A percentile compares a stretch with the other conserved stretches of the same genome.
These are phyloP conservation scores for Penicillium brevicompactum DNA, from an alignment of 2,329 filamentous ascomycete genomes.

Conservation along the genomic window DNA sequence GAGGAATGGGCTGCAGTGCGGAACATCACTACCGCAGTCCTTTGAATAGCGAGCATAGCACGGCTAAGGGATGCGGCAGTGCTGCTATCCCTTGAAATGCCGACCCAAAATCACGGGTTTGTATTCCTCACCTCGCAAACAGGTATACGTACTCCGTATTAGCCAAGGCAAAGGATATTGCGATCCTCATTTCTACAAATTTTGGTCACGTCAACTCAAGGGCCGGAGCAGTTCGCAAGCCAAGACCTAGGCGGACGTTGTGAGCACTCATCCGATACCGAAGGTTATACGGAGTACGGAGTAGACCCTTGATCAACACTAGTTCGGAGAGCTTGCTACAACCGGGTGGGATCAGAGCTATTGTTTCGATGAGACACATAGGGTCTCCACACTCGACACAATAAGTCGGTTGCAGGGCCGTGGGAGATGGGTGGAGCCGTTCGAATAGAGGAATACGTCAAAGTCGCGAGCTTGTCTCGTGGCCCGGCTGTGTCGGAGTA, in stretches of 20 bases:
- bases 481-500: not conserved
- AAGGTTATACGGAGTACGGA: not conserved
- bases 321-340: not conserved
- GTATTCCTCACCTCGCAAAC: not conserved
- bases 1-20: too few relatives aligned
- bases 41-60: not conserved
- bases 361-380: not conserved
- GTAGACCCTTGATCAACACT: not conserved
- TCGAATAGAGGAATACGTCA: not conserved
- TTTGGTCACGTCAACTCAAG: not conserved
- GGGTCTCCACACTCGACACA: not conserved
- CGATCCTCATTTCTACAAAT: slow-evolving; percentile 1
- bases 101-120: not conserved
- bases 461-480: not conserved
- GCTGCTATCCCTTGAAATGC: slow-evolving; percentile 3
- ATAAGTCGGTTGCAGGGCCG: not conserved
- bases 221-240: not conserved
- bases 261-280: not conserved
- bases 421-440: not conserved
- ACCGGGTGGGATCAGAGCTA: not conserved
- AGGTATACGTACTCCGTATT: not conserved
- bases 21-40: too few relatives aligned
- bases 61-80: not conserved
- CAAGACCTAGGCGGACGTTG: not conserved
- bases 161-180: slow-evolving; percentile 1